Evolutionary conservation across 192 early-diverging fungal genomes (phyloP), one percentile per base, ranked within the genome.

Genomic region (Backusella macrospora): DNA sequence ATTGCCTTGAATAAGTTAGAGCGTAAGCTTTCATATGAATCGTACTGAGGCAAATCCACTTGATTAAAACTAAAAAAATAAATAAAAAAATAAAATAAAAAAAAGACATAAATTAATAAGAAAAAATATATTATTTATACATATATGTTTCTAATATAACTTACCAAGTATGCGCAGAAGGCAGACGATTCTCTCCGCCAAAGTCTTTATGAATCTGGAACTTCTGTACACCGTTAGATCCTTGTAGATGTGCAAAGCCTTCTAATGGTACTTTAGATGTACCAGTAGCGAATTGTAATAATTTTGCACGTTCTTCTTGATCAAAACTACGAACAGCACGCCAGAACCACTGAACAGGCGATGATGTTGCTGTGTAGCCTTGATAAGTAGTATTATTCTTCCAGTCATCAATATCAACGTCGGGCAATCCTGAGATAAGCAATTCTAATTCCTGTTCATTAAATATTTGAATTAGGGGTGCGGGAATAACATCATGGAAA

Each of bases 331-430:
- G 90, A 29, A 99, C 98, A 0, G 94, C 96, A 43, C 98, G 86
- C 98, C 98, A 99, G 87, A 99, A 99, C 95, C 96, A 96, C 78
- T 97, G 96, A 49, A 99, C 92, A 78, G 96, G 96, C 23, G 94
- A 93, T 21, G 94, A 93, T 18, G 92, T 85, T 13, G 86, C 79
- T 18, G 90, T 88, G 80, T 96, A 99, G 46, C 94, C 94, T 73
- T 96, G 93, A 78, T 99, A 99, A 80, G 94, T 94, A 13, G 96
- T 95, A 83, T 96, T 98, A 83, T 99, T 99, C 76, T 96, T 95
- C 98, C 97, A 98, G 81, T 99, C 98, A 76, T 99, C 98, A 66
- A 99, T 94, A 79, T 99, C 98, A 76, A 99, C 96, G 73, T 99
- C 98, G 4, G 98, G 98, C 84, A 99, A 82, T 23, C 98, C 98